Evolutionary conservation across 2,329 filamentous ascomycete genomes (phyloP).

Genomic region (Bipolaris zeicola): DNA sequence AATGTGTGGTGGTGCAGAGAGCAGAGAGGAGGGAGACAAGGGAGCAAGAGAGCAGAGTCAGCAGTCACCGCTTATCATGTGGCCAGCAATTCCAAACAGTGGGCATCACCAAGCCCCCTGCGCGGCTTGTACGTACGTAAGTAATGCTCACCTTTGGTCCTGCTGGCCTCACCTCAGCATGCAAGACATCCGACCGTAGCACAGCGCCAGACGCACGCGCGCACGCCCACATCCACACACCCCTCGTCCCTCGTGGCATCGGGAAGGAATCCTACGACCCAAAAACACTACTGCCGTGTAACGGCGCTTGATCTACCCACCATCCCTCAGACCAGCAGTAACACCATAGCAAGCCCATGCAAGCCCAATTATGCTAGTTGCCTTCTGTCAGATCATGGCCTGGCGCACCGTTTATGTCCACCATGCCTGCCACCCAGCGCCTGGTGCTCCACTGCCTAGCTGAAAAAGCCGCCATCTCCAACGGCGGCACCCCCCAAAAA

Average conservation of each 20-base stretch:
- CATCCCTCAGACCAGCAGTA: conserved; percentile 33
- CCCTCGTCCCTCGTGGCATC: conserved; percentile 21
- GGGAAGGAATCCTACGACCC: conserved; percentile 22
- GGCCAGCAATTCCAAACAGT: not conserved
- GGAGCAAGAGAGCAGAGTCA: not conserved
- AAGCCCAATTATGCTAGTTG: conserved; percentile 36
- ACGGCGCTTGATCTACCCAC: conserved; percentile 30
- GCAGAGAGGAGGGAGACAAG: not conserved
- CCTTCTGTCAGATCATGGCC: conserved; percentile 42
- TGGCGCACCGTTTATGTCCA: conserved; percentile 29
- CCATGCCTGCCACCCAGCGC: conserved; percentile 26
- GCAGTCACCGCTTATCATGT: conserved; percentile 1
- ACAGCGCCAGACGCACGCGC: conserved; percentile 8
- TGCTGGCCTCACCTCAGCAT: conserved; percentile 2
- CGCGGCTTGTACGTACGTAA: not conserved
- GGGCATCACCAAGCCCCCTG: not conserved
- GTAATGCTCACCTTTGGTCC: not conserved
- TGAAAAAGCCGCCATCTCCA: conserved; percentile 14
- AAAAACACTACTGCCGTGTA: conserved; percentile 38
- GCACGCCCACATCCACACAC: not conserved
- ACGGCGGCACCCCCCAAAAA: conserved; percentile 20
- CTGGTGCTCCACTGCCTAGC: conserved; percentile 27
- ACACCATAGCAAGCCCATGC: conserved; percentile 26
- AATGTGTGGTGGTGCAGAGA: conserved; percentile 7
- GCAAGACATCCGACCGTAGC: conserved; percentile 10